These are phyloP conservation scores for Aspergillus ibericus DNA, from an alignment of 2,329 filamentous ascomycete genomes.

Conservation along the genomic window DNA sequence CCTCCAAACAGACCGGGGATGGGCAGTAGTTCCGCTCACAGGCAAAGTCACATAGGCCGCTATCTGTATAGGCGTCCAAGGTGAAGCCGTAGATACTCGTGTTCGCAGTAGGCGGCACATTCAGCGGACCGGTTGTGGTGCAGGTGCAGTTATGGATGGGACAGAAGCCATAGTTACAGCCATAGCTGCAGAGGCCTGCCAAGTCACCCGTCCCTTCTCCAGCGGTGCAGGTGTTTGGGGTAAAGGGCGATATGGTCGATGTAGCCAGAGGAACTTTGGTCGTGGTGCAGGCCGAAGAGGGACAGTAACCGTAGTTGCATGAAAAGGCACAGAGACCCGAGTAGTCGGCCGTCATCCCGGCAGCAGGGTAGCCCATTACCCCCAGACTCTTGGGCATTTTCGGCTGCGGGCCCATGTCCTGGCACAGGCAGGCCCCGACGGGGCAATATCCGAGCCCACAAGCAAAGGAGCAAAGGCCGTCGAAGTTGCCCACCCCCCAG, in stretches of 20 bases:
- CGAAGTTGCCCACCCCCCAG: conserved; percentile 1
- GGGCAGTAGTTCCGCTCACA: conserved; percentile 4
- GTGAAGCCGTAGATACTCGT: neutral
- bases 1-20: neutral
- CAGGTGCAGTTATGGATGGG: conserved; percentile 1
- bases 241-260: conserved; percentile 15
- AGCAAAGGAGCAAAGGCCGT: neutral
- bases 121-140: neutral
- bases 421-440: conserved; percentile 10
- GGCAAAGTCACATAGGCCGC: conserved; percentile 5
- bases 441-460: conserved; percentile 5
- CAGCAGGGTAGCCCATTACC: conserved; percentile 8
- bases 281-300: conserved; percentile 6
- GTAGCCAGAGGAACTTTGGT: conserved; percentile 6
- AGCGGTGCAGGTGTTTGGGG: neutral
- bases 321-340: conserved; percentile 15
- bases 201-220: neutral
- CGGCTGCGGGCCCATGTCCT: neutral
- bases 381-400: conserved; percentile 8
- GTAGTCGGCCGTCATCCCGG: conserved; percentile 12
- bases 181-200: neutral
- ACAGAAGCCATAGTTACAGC: neutral
- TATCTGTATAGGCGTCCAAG: neutral
- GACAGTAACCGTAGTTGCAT: conserved; percentile 17
- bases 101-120: neutral